These are phyloP conservation scores for Cutaneotrichosporon sp. DNA, from an alignment of 1,284 basidiomycete genomes.

Conservation along the genomic window DNA sequence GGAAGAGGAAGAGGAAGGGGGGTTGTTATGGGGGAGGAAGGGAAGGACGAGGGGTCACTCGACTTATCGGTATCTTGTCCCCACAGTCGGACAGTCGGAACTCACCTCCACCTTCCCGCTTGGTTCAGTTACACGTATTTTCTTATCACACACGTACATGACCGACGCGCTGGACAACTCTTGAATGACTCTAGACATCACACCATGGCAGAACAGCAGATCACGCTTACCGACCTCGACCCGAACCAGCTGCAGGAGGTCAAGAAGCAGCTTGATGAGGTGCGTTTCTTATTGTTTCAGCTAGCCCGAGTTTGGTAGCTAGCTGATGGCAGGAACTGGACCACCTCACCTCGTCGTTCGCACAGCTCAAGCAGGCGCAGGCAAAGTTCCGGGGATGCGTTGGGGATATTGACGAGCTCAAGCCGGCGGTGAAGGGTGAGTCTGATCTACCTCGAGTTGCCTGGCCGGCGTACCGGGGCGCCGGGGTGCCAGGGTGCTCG, in stretches of 20 bases:
- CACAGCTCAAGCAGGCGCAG: slow-evolving; percentile 88
- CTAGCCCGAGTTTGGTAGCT: too few species aligned
- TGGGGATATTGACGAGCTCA: slow-evolving; percentile 73
- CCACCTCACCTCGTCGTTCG: slow-evolving; percentile 88
- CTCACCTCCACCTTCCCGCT: slow-evolving; percentile 1
- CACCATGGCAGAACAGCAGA: slow-evolving; percentile 62
- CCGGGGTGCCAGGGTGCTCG: background rate
- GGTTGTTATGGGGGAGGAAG: background rate
- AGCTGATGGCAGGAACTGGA: slow-evolving; percentile 71
- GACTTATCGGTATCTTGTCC: background rate
- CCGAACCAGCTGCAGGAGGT: slow-evolving; percentile 79
- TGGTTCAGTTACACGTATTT: background rate
- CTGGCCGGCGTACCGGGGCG: background rate
- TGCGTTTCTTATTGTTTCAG: slow-evolving; percentile 42
- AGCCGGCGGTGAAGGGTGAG: slow-evolving; percentile 69
- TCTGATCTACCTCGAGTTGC: slow-evolving; percentile 15
- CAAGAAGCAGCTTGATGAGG: slow-evolving; percentile 84
- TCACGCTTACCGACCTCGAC: slow-evolving; percentile 76
- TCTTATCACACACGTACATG: background rate
- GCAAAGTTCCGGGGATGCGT: slow-evolving; percentile 87
- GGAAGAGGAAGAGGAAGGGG: background rate
- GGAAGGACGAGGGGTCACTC: background rate
- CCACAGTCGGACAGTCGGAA: background rate
- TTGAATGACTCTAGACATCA: background rate
- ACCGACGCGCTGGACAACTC: background rate